Evolutionary conservation across 164 flowering plant genomes (phyloP), one percentile per base, ranked within the genome.

Genomic region (Saururus chinensis): DNA sequence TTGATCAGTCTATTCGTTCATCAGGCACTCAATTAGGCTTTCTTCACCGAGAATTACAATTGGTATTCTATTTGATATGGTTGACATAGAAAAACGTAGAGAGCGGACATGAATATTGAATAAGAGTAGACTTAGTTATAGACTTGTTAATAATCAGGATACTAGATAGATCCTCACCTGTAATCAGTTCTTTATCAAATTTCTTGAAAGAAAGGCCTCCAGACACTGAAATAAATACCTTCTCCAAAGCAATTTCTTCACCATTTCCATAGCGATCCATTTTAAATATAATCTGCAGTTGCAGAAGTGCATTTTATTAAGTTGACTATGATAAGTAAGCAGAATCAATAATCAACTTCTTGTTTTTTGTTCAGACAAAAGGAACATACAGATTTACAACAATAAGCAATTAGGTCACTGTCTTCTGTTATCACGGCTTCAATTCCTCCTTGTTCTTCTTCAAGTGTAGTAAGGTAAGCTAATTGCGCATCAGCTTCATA

Each of bases 401-500:
- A 82, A 76, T 84, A 88, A 25, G 89, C 87, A 64, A 88, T 56
- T 24, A 91, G 77, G 69, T 88, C 95, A 67, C 95, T 86, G 53
- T 90, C 97, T 68, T 88, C 95, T 16, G 89, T 86, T 23, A 88
- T 86, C 40, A 90, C 89, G n/a, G 97, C 89, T 0, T 56, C 74
- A 64, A 90, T 70, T 58, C 91, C 96, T 56, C 88, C 92, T 62
- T 77, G 65, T 40, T 80, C 84, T 40, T 42, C 73, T 61, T 78
- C 79, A 42, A 84, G 77, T 56, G 69, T 77, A 45, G 88, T 74
- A 52, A 88, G 59, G 60, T 83, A 85, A 52, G 98, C 92, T 66
- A 92, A 70, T 65, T 90, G 95, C 57, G 97, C 97, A 86, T 90
- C 93, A 60, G 95, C 97, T 74, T 90, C 95, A 67, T 90, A 88